phyloP scores from a whole-genome alignment of 805 yeast genomes.

The Pichia manshurica region DNA sequence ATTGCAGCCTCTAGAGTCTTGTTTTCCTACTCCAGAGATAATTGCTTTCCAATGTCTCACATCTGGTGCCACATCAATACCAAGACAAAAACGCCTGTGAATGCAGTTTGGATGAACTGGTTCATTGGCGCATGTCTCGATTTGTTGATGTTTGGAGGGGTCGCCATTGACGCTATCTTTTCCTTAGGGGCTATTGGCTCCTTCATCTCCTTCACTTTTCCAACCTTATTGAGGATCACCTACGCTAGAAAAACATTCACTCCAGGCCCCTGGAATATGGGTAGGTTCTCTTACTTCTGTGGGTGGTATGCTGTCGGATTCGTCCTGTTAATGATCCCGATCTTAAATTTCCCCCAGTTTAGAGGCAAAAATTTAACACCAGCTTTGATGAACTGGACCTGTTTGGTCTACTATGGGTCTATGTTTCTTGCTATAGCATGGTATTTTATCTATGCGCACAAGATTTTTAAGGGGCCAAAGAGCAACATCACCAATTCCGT shows the following conservation, averaged over 20 bases:
- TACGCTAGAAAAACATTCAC: conserved; percentile 46
- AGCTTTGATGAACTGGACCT: conserved; percentile 58
- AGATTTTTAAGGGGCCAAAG: neutral
- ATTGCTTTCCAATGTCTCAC: conserved; percentile 54
- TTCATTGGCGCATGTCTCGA: conserved; percentile 49
- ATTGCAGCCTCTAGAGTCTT: conserved; percentile 63
- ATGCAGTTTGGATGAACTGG: conserved; percentile 58
- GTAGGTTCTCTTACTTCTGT: conserved; percentile 42
- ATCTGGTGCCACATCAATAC: conserved; percentile 45
- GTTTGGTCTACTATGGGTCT: neutral
- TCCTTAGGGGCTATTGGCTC: conserved; percentile 70
- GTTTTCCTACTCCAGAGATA: conserved; percentile 64
- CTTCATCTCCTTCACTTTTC: conserved; percentile 59
- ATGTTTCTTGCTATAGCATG: neutral
- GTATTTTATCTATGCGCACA: conserved; percentile 2
- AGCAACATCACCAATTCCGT: conserved; percentile 1
- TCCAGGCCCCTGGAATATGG: conserved; percentile 66
- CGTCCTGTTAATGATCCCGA: conserved; percentile 52
- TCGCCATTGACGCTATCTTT: conserved; percentile 65
- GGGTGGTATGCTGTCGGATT: conserved; percentile 45
- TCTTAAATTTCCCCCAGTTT: conserved; percentile 51
- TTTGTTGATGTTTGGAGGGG: conserved; percentile 57
- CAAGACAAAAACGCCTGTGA: conserved; percentile 53
- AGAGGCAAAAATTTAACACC: conserved; percentile 34
- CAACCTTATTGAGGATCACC: conserved; percentile 53